Evolutionary conservation across 192 early-diverging fungal species (phyloP).

Genomic region (Podila verticillata): DNA sequence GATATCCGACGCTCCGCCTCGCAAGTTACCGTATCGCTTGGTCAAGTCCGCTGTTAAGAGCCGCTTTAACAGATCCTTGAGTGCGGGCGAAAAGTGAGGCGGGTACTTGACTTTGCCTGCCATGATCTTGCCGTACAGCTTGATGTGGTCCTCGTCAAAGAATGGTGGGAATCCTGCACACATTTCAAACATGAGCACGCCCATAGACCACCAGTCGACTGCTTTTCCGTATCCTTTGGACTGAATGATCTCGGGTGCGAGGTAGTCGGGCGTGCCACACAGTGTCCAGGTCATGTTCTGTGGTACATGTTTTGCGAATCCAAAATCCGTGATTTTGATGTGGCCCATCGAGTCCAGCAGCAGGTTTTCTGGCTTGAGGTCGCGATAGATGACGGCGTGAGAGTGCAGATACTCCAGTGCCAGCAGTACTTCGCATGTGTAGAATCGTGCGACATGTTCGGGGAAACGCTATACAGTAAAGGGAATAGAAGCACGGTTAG

Average conservation of each 20-base stretch:
- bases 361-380: slow-evolving; percentile 87
- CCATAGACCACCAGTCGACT: slow-evolving; percentile 95
- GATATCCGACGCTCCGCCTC: slow-evolving; percentile 86
- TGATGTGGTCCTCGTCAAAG: slow-evolving; percentile 93
- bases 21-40: slow-evolving; percentile 87
- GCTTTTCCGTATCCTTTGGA: slow-evolving; percentile 92
- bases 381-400: slow-evolving; percentile 82
- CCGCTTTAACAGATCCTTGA: slow-evolving; percentile 85
- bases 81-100: slow-evolving; percentile 80
- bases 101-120: slow-evolving; percentile 85
- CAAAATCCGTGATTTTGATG: slow-evolving; percentile 90
- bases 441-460: slow-evolving; percentile 81
- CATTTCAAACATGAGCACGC: slow-evolving; percentile 94
- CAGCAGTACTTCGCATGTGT: slow-evolving; percentile 78
- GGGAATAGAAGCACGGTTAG: background rate
- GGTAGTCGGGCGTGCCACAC: slow-evolving; percentile 85
- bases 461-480: slow-evolving; percentile 63
- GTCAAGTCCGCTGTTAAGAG: slow-evolving; percentile 83
- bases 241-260: slow-evolving; percentile 91
- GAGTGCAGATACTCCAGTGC: slow-evolving; percentile 85
- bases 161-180: slow-evolving; percentile 95
- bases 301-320: slow-evolving; percentile 88
- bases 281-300: slow-evolving; percentile 86
- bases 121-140: slow-evolving; percentile 93
- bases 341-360: slow-evolving; percentile 82